These are phyloP conservation scores for Purpureocillium takamizusanense DNA, from an alignment of 2,329 filamentous ascomycete species.

Conservation along the genomic window DNA sequence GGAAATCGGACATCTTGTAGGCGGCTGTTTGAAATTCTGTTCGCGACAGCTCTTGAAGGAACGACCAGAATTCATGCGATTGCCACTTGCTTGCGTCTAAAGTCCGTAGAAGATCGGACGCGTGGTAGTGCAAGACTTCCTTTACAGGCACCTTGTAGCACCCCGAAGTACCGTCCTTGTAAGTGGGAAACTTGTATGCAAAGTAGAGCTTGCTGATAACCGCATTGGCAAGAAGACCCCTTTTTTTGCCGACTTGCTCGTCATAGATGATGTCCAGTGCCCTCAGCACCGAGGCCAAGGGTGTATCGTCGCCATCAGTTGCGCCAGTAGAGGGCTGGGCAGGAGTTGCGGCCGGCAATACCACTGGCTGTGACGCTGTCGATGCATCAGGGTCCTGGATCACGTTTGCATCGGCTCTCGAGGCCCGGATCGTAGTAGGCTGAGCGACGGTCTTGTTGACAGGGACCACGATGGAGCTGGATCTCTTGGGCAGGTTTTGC, in stretches of 20 bases:
- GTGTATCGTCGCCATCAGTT: slow-evolving; percentile 10
- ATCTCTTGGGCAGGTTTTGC: slow-evolving; percentile 3
- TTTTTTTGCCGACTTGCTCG: slow-evolving; percentile 9
- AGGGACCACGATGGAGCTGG: no score
- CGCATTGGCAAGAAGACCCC: slow-evolving; percentile 10
- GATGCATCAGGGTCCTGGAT: no score
- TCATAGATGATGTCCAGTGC: slow-evolving; percentile 14
- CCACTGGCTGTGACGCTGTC: no score
- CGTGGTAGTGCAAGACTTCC: slow-evolving; percentile 36
- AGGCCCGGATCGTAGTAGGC: no score
- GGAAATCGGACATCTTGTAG: slow-evolving; percentile 18
- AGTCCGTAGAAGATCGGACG: slow-evolving; percentile 25
- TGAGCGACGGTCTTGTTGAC: no score
- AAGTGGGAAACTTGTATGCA: slow-evolving; percentile 20
- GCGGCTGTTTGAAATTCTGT: slow-evolving; percentile 17
- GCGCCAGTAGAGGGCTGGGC: background rate
- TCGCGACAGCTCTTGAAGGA: slow-evolving; percentile 20
- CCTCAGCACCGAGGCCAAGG: slow-evolving; percentile 18
- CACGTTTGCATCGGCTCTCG: no score
- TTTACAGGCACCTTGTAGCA: slow-evolving; percentile 30
- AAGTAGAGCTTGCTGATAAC: slow-evolving; percentile 23
- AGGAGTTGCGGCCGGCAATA: background rate
- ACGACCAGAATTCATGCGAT: slow-evolving; percentile 20
- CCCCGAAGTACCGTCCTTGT: slow-evolving; percentile 12
- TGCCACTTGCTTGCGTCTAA: slow-evolving; percentile 25